Evolutionary conservation across 495 filamentous ascomycete genomes (phyloP), one percentile per base, ranked within the genome.

Genomic region (Neohortaea acidophila): DNA sequence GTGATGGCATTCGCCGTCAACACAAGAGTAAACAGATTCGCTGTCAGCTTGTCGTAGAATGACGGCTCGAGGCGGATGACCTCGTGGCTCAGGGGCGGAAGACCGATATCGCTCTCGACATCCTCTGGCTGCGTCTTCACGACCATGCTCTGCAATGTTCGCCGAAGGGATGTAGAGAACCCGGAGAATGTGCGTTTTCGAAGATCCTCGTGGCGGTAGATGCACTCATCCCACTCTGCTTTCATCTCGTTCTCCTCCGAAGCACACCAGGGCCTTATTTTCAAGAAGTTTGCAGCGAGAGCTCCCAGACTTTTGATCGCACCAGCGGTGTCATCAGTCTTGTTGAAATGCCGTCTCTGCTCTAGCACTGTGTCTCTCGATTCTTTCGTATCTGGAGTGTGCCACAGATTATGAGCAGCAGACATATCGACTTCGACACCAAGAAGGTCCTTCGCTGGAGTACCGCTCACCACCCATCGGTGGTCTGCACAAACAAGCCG

Each of bases 401-500:
- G 34, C 15, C 42, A 38, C 7, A 33, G 11, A 28, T 38, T 47
- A 13, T 56, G 41, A 7, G 45, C 28, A 2, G 62, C 63, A 3
- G 67, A 67, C 37, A 75, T 53, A 28, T 73, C 75, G 4, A 79
- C 64, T 49, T 77, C 72, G 0, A 91, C 67, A 1, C 85, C 82
- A 27, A 81, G 75, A 0, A 96, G 65, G 27, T 84, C 77, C 41
- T 70, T 75, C 8, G 85, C 81, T 11, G 87, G 87, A 0, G 87
- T 96, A 37, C 86, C 87, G 2, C 83, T 89, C 2, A 94, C 81
- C 12, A 94, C 70, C 87, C 87, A 96, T 15, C 79, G 72, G 9
- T 81, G 68, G 23, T 84, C 72, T 17, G 83, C 67, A 21, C 71
- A 66, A 9, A 58, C 42, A 4, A 96, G 63, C 33, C 68, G 64